Evolutionary conservation across 2,329 filamentous ascomycete genomes (phyloP).

Genomic region (Fusarium sp.): DNA sequence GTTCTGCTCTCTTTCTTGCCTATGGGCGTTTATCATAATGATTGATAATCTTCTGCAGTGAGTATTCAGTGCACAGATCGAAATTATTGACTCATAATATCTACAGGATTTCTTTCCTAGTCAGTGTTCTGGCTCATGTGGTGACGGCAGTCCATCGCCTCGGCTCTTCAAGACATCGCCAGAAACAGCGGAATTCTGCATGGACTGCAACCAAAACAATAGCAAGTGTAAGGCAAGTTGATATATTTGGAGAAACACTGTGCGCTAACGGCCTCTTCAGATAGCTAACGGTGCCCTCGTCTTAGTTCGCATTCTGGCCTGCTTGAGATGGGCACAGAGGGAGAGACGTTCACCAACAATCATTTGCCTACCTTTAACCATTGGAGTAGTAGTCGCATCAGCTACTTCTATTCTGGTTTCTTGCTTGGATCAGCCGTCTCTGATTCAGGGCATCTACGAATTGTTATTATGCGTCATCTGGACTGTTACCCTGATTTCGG

Average conservation of each 20-base stretch:
- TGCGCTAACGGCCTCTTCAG: neutral
- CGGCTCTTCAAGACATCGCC: neutral
- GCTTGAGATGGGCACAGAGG: neutral
- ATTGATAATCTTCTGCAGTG: neutral
- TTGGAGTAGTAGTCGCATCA: neutral
- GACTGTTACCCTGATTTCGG: neutral
- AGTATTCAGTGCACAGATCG: neutral
- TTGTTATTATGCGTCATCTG: neutral
- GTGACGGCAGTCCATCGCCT: neutral
- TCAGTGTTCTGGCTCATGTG: neutral
- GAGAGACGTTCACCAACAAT: neutral
- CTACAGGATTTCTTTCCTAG: neutral
- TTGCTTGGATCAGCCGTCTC: neutral
- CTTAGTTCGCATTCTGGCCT: neutral
- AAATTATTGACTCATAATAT: too few relatives aligned
- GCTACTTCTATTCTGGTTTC: neutral
- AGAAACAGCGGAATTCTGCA: neutral
- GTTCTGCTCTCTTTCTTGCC: too few relatives aligned
- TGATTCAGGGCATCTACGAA: neutral
- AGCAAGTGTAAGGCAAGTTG: neutral
- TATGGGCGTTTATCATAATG: neutral
- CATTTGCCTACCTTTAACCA: neutral
- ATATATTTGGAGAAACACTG: too few relatives aligned
- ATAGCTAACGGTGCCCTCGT: neutral
- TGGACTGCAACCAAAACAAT: neutral